A percentile compares a stretch with the other conserved stretches of the same genome.
Evolutionary conservation across 495 filamentous ascomycete species (phyloP).

Genomic region (Daldinia bambusicola): DNA sequence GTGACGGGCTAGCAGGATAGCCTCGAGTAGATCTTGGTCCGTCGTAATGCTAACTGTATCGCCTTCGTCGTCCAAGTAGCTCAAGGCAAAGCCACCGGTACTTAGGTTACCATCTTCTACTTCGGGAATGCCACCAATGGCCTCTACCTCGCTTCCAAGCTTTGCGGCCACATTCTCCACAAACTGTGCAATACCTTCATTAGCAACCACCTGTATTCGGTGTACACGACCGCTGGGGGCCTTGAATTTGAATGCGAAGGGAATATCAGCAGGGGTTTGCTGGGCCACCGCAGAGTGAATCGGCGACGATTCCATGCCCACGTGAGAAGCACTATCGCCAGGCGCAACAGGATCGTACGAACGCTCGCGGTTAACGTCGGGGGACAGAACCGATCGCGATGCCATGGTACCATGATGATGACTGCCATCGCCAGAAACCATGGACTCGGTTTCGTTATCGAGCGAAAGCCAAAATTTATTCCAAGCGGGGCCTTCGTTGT

Average conservation of each 20-base stretch:
- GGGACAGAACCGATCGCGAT: constrained; percentile 76
- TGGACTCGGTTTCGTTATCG: constrained; percentile 95
- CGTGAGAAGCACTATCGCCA: constrained; percentile 92
- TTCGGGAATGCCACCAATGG: constrained; percentile 81
- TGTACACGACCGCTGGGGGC: constrained; percentile 96
- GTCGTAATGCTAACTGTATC: constrained; percentile 98
- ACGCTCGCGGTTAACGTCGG: constrained; percentile 71
- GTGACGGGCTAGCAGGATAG: constrained; percentile 82
- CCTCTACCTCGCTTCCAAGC: constrained; percentile 85
- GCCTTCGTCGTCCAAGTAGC: constrained; percentile 97
- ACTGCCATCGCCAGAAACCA: constrained; percentile 89
- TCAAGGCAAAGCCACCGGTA: constrained; percentile 87
- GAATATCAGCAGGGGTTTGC: constrained; percentile 69
- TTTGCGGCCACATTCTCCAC: constrained; percentile 83
- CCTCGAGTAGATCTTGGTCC: constrained; percentile 90
- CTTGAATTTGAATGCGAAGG: constrained; percentile 99
- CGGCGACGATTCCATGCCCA: constrained; percentile 77
- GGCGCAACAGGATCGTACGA: constrained; percentile 84
- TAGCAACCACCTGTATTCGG: constrained; percentile 83
- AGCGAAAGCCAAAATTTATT: constrained; percentile 99
- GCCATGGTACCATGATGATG: constrained; percentile 66
- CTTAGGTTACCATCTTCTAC: constrained; percentile 82
- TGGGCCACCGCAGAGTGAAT: constrained; percentile 69
- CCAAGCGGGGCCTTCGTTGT: constrained; percentile 96
- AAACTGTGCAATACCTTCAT: constrained; percentile 83